A percentile compares a stretch with the other conserved stretches of the same genome.
Evolutionary conservation across 345 rosid genomes (phyloP).

Genomic region (Citrus mangshanensis): DNA sequence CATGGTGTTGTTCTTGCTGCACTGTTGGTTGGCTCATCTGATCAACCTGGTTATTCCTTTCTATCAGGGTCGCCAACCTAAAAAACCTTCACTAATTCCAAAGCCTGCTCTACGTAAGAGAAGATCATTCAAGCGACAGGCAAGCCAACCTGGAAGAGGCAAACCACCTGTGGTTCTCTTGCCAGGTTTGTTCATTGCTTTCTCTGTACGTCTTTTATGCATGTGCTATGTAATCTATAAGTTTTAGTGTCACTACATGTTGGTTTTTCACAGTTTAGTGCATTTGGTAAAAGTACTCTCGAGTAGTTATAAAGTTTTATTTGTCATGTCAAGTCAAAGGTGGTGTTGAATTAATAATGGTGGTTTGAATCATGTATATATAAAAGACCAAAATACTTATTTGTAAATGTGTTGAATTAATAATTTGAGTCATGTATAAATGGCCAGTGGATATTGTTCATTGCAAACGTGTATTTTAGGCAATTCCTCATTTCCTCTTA

Average conservation of each 20-base stretch:
- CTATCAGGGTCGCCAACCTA: slow-evolving; percentile 55
- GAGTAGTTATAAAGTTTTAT: neutral
- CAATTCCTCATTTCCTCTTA: neutral
- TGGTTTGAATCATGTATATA: neutral
- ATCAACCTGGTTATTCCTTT: slow-evolving; percentile 8
- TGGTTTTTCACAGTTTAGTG: neutral
- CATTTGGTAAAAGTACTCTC: no score
- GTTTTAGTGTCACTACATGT: neutral
- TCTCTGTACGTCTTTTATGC: neutral
- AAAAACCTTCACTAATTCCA: slow-evolving; percentile 54
- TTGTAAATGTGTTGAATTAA: neutral
- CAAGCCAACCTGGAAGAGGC: slow-evolving; percentile 67
- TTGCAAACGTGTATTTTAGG: neutral
- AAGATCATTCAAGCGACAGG: slow-evolving; percentile 76
- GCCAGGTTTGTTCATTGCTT: slow-evolving; percentile 41
- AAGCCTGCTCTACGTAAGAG: slow-evolving; percentile 67
- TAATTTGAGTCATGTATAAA: neutral
- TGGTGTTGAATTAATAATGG: neutral
- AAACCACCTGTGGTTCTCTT: slow-evolving; percentile 45
- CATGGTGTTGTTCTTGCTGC: neutral
- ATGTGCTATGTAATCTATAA: neutral
- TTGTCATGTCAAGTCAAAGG: neutral
- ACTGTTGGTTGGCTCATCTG: neutral
- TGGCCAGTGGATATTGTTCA: neutral
- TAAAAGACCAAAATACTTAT: neutral